These are phyloP conservation scores for Trichoderma sp. DNA, from an alignment of 2,329 filamentous ascomycete species.

Conservation along the genomic window DNA sequence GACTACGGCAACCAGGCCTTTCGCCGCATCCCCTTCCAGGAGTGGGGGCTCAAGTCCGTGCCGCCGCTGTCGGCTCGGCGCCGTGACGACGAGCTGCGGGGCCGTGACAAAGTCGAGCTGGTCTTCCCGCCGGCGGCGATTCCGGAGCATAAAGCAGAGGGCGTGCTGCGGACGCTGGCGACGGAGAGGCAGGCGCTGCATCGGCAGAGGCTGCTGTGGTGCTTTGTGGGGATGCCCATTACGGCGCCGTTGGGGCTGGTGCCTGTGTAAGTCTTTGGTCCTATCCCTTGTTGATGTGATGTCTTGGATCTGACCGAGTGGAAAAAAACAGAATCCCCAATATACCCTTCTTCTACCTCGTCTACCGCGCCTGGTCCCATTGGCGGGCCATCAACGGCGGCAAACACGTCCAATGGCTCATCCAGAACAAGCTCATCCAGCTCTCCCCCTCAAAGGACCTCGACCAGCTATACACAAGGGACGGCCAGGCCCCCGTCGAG, in stretches of 20 bases:
- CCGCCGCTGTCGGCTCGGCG: slow-evolving; percentile 74
- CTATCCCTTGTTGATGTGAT: background rate
- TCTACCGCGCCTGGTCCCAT: slow-evolving; percentile 89
- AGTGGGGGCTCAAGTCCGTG: slow-evolving; percentile 97
- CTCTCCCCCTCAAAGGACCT: slow-evolving; percentile 67
- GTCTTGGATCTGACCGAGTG: background rate
- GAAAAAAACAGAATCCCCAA: slow-evolving; percentile 71
- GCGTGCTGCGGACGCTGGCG: slow-evolving; percentile 69
- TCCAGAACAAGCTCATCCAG: slow-evolving; percentile 70
- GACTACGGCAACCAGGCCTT: slow-evolving; percentile 84
- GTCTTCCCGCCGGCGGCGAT: slow-evolving; percentile 75
- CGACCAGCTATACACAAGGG: slow-evolving; percentile 70
- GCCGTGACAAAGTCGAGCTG: slow-evolving; percentile 68
- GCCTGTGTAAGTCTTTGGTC: slow-evolving; percentile 69
- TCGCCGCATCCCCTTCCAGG: slow-evolving; percentile 87
- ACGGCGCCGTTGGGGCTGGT: slow-evolving; percentile 80
- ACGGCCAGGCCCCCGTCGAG: slow-evolving; percentile 31
- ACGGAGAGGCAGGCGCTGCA: slow-evolving; percentile 81
- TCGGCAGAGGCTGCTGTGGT: slow-evolving; percentile 75
- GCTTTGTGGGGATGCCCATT: slow-evolving; percentile 78
- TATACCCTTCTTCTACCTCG: slow-evolving; percentile 94
- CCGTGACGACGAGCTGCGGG: slow-evolving; percentile 63
- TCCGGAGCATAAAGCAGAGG: slow-evolving; percentile 61
- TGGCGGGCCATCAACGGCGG: slow-evolving; percentile 85
- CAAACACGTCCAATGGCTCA: slow-evolving; percentile 79